Evolutionary conservation across 768 basidiomycete species (phyloP), one percentile per base, ranked within the genome.

Genomic region (Lactarius sanguifluus): DNA sequence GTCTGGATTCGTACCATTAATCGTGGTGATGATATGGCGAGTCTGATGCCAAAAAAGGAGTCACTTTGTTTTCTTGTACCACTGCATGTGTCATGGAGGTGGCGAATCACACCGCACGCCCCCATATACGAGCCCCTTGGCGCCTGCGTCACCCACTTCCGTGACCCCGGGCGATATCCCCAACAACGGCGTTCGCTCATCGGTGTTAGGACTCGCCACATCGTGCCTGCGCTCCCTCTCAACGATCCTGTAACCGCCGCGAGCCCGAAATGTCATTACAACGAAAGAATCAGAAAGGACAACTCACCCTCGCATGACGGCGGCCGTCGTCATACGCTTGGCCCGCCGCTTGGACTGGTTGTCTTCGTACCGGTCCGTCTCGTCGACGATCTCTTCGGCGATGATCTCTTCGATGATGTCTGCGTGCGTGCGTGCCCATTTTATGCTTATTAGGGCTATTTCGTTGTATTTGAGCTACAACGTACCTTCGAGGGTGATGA

Each of bases 371-470:
- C 87, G 83, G 77, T 97, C 95, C 2, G 94, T 96, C 77, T 97
- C 95, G 72, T 96, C 95, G 36, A 96, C 90, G 62, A 97, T 96
- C 75, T 97, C 96, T 77, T 97, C 94, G 0, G 91, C 89, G 23
- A 98, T 92, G 68, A 98, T 97, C 82, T 96, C 95, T 83, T 92
- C 91, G 65, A 92, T 91, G 69, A 92, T 85, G 73, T 92, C 91
- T 89, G 61, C 38, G 43, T 30, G 10, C 15, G 43, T 38, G 34
- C 20, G 32, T 32, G 32, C 7, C 32, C 32, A 7, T 32, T 5
- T 52, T 13, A 13, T 13, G 9, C 10, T 47, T 47, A 25, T 25
- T 10, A 2, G 25, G 50, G 25, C 50, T 52, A 3, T 25, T n/a
- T n/a, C 43, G 0, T 20, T n/a, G 20, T 34, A 36, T 50, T 43